Percentiles rank a stretch among this genome's conserved stretches.
phyloP scores from a whole-genome alignment of 2,329 filamentous ascomycete species.

The Dactylella cylindrospora region DNA sequence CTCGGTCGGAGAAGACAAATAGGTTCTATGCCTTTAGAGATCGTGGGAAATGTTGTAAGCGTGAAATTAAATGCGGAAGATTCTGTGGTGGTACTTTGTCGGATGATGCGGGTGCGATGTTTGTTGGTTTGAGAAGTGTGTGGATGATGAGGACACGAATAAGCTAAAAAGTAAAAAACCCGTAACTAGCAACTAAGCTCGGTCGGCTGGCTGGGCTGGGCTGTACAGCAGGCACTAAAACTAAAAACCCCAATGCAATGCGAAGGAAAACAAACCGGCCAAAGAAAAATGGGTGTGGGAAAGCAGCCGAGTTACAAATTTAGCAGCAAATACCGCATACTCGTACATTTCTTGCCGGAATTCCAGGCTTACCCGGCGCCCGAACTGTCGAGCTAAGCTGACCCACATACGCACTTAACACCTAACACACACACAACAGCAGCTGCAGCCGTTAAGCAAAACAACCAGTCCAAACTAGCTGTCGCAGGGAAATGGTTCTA shows the following conservation, averaged over 20 bases:
- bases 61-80: not conserved
- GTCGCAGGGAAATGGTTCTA: not conserved
- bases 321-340: constrained; percentile 33
- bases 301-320: constrained; percentile 14
- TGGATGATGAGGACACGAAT: constrained; percentile 45
- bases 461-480: no score
- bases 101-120: constrained; percentile 15
- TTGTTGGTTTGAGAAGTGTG: constrained; percentile 30
- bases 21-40: constrained; percentile 2
- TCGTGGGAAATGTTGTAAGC: constrained; percentile 1
- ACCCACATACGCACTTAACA: not conserved
- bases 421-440: no score
- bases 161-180: constrained; percentile 20
- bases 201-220: no score
- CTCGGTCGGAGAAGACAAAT: not conserved
- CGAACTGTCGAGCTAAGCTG: constrained; percentile 23
- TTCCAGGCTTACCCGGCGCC: constrained; percentile 32
- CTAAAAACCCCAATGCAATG: not conserved
- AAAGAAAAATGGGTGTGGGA: not conserved
- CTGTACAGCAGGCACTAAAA: no score
- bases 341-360: not conserved
- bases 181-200: constrained; percentile 1
- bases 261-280: not conserved
- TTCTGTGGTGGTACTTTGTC: constrained; percentile 10
- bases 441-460: no score